A percentile compares a stretch with the other conserved stretches of the same genome.
Evolutionary conservation across 1,139 yeast genomes (phyloP).

Genomic region (Blastobotrys petasosporus): DNA sequence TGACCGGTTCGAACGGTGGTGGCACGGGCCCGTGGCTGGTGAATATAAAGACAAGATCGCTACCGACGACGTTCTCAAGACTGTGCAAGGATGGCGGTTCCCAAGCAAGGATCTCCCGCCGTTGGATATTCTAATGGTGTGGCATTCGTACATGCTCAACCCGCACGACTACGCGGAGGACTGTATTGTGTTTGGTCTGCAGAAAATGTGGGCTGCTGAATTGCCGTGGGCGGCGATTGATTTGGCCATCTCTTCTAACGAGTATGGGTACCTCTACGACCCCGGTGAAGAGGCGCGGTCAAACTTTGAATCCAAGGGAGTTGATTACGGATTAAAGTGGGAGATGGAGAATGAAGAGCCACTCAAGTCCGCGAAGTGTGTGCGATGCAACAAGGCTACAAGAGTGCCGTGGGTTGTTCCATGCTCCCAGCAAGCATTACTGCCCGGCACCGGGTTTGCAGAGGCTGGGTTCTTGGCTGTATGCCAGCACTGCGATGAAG

Average conservation of each 20-base stretch:
- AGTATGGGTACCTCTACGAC: constrained; percentile 17
- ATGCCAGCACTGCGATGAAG: constrained; percentile 7
- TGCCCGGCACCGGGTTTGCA: constrained; percentile 1
- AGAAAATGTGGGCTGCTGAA: neutral
- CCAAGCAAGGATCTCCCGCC: constrained; percentile 30
- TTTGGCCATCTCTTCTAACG: constrained; percentile 19
- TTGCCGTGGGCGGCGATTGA: constrained; percentile 24
- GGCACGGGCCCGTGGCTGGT: constrained; percentile 15
- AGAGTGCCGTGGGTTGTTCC: constrained; percentile 1
- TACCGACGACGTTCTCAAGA: neutral
- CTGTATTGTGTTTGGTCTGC: constrained; percentile 15
- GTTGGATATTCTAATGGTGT: constrained; percentile 39
- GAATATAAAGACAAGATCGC: constrained; percentile 4
- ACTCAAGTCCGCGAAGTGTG: constrained; percentile 10
- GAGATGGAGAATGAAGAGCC: constrained; percentile 13
- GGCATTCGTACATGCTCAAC: constrained; percentile 38
- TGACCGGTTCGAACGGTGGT: constrained; percentile 33
- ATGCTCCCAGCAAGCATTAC: too few relatives aligned
- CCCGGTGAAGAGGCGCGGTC: constrained; percentile 18
- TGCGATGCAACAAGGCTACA: neutral
- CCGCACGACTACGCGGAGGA: constrained; percentile 34
- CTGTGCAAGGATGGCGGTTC: constrained; percentile 5
- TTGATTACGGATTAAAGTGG: constrained; percentile 9
- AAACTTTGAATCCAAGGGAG: constrained; percentile 10
- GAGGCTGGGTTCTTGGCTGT: constrained; percentile 3